Base-by-base conservation (phyloP, 345 rosid species). In the Theobroma cacao region DNA sequence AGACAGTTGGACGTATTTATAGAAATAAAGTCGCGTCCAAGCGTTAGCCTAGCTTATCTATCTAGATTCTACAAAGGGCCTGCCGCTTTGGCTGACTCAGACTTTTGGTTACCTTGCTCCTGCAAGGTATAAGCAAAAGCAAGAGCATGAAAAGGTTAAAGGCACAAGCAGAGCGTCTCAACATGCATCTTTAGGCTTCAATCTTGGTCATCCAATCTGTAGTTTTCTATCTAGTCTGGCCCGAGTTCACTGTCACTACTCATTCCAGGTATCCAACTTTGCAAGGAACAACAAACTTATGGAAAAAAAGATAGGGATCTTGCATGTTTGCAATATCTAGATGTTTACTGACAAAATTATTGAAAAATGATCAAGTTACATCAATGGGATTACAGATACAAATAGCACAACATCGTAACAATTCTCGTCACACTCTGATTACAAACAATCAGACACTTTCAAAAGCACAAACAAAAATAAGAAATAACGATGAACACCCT, bases 341-440 rank as follows among this genome's bases (percentile, higher is more conserved):
- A 28, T 13, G 36, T 30, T 28, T 68, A 43, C 38, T 4, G 75
- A 30, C 10, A 50, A 50, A 71, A 31, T 17, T 30, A 48, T 30
- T 31, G 59, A 45, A 47, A 8, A 10, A 48, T 48, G 43, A 50
- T 50, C 62, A 48, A 24, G 61, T 82, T 82, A 64, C 48, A 66
- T 59, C 36, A 74, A 58, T 11, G 61, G 12, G 61, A 26, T 41
- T 75, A 75, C 47, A 62, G 52, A 75, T 48, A 40, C 65, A 76
- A 58, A 52, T 58, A 40, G 58, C 78, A 77, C 62, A 61, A 66
- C 75, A 69, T 69, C 13, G 22, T 1, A 40, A 50, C 47, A 13
- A 65, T 60, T 47, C 41, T 47, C 28, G 45, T 43, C 50, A 34
- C 53, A 45, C 52, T 31, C 58, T 11, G 11, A 17, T 76, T 45